Evolutionary conservation across 331 rosid genomes (phyloP), one percentile per base, ranked within the genome.

Genomic region (Arachis monticola): DNA sequence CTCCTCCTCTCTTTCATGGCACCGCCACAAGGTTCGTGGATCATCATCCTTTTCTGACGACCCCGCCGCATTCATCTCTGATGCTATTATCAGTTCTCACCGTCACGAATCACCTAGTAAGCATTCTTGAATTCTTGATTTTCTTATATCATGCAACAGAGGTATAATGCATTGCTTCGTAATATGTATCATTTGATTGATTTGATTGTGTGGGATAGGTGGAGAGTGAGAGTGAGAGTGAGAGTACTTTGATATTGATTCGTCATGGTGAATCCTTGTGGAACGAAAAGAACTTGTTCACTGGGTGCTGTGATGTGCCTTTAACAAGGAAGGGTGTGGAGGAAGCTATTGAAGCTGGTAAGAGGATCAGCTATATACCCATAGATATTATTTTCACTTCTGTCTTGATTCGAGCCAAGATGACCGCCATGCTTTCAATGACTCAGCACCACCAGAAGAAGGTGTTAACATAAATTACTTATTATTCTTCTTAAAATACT

Each of bases 371-470:
- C 78, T 82, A 83, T 71, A 87, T 94, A 82, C 99, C 97, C 0
- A 85, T 92, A 8, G 99, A 94, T 85, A 76, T 90, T 48, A 92
- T 94, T 77, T 94, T 70, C 69, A 88, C 97, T 1, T 95, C 99
- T 60, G 79, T 89, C 2, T 86, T 95, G 60, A 90, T 92, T 74
- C 93, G 99, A 38, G 97, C 99, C 1, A 92, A 92, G 82, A 90
- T 94, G 99, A 94, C 99, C 40, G 97, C 99, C 57, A 94, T 94
- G 99, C 99, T 92, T 77, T 96, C 96, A 32, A 87, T 93, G 98
- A 88, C 97, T 40, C 96, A 91, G 76, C 97, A 92, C 59, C 89
- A 72, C 45, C 91, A 86, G 41, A 88, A 74, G 80, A 94, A 94
- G 97, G 99, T 91, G 35, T 35, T 35, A 17, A 17, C 40, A 35